A percentile compares a stretch with the other conserved stretches of the same genome.
These are phyloP conservation scores for Aristolochia californica DNA, from an alignment of 164 flowering plant genomes.

Conservation along the genomic window DNA sequence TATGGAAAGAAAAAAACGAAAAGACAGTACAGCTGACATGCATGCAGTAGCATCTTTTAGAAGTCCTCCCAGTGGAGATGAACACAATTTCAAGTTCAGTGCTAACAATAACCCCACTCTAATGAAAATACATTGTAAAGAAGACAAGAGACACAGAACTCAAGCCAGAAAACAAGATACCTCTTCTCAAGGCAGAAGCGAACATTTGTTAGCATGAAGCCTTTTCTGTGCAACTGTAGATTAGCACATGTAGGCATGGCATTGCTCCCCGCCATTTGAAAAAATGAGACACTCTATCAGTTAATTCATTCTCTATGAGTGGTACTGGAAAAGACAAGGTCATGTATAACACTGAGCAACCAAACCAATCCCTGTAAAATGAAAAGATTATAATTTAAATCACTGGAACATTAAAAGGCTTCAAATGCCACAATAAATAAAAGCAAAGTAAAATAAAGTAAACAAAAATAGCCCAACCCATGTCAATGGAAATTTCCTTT, in stretches of 20 bases:
- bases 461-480: no score
- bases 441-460: no score
- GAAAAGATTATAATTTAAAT: background rate
- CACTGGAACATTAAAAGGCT: no score
- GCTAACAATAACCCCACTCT: no score
- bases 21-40: no score
- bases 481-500: no score
- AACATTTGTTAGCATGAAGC: constrained; percentile 10
- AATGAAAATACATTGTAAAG: no score
- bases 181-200: constrained; percentile 15
- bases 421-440: no score
- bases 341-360: constrained; percentile 1
- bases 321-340: background rate
- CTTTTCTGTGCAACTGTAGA: constrained; percentile 17
- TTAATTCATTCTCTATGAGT: constrained; percentile 2
- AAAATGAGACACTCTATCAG: background rate
- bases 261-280: constrained; percentile 32
- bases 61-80: no score
- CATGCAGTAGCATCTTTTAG: no score
- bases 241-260: constrained; percentile 23
- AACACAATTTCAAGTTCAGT: no score
- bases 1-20: no score
- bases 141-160: background rate
- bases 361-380: background rate
- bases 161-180: constrained; percentile 10